Percentiles rank a stretch among this genome's conserved stretches.
phyloP scores from a whole-genome alignment of 2,329 filamentous ascomycete species.

The Helotiales sp. region DNA sequence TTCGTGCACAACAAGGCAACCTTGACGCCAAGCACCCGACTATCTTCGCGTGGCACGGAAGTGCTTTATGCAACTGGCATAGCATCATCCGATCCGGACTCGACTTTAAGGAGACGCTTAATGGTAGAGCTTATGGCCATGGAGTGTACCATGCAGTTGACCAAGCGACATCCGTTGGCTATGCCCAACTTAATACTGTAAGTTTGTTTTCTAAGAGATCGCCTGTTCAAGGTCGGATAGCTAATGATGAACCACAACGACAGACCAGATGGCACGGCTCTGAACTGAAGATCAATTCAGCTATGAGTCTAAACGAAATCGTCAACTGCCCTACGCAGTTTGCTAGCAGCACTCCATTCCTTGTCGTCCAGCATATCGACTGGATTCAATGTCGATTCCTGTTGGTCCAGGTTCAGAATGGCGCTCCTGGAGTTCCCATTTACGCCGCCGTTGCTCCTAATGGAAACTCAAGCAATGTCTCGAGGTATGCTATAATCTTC shows the following conservation, averaged over 20 bases:
- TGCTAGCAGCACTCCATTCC: conserved; percentile 58
- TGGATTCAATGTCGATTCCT: conserved; percentile 93
- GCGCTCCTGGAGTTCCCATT: neutral
- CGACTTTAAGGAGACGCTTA: conserved; percentile 64
- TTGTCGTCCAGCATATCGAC: conserved; percentile 75
- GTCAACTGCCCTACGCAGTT: conserved; percentile 75
- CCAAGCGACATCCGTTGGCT: conserved; percentile 56
- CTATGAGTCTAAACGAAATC: conserved; percentile 82
- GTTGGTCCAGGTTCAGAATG: conserved; percentile 56
- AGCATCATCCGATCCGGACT: conserved; percentile 84
- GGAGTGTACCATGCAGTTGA: conserved; percentile 80
- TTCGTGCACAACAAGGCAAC: conserved; percentile 52
- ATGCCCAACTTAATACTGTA: conserved; percentile 25
- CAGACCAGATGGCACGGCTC: conserved; percentile 68
- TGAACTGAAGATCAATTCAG: conserved; percentile 59
- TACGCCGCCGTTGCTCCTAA: neutral
- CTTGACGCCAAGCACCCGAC: conserved; percentile 60
- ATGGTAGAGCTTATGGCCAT: conserved; percentile 77
- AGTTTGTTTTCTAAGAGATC: conserved; percentile 12
- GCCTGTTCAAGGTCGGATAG: neutral
- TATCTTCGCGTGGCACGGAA: conserved; percentile 88
- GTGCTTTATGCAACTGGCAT: conserved; percentile 80
- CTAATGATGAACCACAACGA: neutral
- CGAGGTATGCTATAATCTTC: conserved; percentile 8
- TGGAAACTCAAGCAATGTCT: neutral